Base-by-base conservation (phyloP, 2,329 filamentous ascomycete species). In the Colletotrichum coccodes region DNA sequence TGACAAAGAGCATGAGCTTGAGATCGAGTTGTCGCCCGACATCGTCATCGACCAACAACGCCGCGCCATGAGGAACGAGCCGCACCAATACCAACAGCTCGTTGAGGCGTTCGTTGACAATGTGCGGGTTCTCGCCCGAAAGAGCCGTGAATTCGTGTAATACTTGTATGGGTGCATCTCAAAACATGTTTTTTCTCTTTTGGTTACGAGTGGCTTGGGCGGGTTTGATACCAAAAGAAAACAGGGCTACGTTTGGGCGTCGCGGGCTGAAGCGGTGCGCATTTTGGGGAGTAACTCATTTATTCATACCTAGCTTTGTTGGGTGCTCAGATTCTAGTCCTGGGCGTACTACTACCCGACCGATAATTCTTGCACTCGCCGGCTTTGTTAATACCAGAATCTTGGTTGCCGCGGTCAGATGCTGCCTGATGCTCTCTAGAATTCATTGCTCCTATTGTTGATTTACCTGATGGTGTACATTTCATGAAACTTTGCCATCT, bases 51-150 rank as follows among this genome's bases (percentile, higher is more conserved):
- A 91, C 12, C 91, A 95, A 72, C 91, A 91, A 7, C 81, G 83
- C 40, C 84, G 85, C 64, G 86, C 89, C 28, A 81, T 85, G 72
- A 79, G 77, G 6, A 82, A 83, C 2, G 81, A 85, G 63, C 82
- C 84, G 6, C 89, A 91, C 73, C 87, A 86, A 60, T 94, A 92
- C 76, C 84, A 88, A 62, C 86, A 90, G 52, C 79, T 95, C 16
- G 87, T 96, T 3, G 90, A 92, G 70, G 92, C 91, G 1, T 88
- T 96, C 71, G 80, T 95, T 64, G 91, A 94, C 77, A 95, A 96
- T 73, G 83, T 92, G 40, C 85, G 89, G 21, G 83, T 90, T 32
- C 79, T 93, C 38, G 85, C 87, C 0, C 79, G 83, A 52, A 83
- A 82, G 64, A 80, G 79, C 38, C 74, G 74, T 30, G 81, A 82